These are phyloP conservation scores for Dendrocalamus latiflorus DNA, from an alignment of 202 grass and related monocot species.

Conservation along the genomic window DNA sequence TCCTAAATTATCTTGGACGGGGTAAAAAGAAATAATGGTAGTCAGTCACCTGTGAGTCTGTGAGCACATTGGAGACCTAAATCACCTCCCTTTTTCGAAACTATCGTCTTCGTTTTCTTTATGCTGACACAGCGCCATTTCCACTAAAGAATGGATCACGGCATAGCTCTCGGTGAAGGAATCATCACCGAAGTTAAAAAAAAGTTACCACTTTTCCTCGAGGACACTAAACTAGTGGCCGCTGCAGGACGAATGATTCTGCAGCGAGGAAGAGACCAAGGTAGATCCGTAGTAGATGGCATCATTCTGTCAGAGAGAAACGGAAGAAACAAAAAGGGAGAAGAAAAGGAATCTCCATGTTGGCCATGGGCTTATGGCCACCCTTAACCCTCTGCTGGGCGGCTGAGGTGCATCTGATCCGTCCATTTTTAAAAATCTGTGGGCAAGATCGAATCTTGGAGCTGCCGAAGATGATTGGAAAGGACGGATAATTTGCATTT, in stretches of 20 bases:
- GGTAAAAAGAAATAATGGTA: background rate
- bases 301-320: slow-evolving; percentile 22
- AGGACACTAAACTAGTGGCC: background rate
- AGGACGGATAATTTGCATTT: background rate
- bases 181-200: slow-evolving; percentile 3
- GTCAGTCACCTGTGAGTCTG: background rate
- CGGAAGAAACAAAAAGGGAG: background rate
- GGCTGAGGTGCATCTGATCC: background rate
- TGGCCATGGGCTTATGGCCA: background rate
- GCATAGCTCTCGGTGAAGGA: background rate
- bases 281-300: background rate
- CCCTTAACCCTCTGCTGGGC: background rate
- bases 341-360: background rate
- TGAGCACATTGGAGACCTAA: slow-evolving; percentile 4
- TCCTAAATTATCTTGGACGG: background rate
- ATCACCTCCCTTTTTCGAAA: background rate
- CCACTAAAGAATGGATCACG: background rate
- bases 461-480: background rate
- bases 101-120: background rate
- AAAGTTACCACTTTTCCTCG: slow-evolving; percentile 10
- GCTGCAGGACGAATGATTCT: slow-evolving; percentile 15
- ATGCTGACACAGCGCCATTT: background rate
- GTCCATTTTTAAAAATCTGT: background rate
- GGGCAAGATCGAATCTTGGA: background rate
- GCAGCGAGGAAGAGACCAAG: slow-evolving; percentile 1